These are phyloP conservation scores for Allium fistulosum DNA, from an alignment of 106 monocot species.

Conservation along the genomic window DNA sequence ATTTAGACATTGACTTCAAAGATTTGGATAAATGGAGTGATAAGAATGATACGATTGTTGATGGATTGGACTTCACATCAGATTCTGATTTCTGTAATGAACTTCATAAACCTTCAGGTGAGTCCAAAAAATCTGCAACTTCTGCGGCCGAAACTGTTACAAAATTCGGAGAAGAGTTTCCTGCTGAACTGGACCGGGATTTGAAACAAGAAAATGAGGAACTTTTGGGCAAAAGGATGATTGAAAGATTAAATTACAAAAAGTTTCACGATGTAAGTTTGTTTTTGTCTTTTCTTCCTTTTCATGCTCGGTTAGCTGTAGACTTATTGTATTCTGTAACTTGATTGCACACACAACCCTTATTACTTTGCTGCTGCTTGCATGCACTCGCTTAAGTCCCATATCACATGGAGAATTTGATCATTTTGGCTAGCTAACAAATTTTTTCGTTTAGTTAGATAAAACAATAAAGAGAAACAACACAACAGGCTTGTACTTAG, in stretches of 20 bases:
- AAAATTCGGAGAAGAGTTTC: background rate
- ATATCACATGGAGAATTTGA: too few relatives aligned
- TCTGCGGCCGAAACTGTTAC: background rate
- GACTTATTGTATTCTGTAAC: too few relatives aligned
- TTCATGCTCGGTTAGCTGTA: too few relatives aligned
- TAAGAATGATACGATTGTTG: conserved; percentile 34
- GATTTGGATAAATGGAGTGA: conserved; percentile 21
- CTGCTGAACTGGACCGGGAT: conserved; percentile 7
- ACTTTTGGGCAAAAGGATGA: conserved; percentile 32
- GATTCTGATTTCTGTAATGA: conserved; percentile 69
- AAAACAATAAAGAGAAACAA: too few relatives aligned
- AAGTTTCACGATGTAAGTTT: conserved; percentile 68
- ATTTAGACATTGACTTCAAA: conserved; percentile 60
- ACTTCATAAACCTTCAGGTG: conserved; percentile 21
- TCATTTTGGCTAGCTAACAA: too few relatives aligned
- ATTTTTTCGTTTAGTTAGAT: too few relatives aligned
- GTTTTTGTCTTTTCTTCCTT: background rate
- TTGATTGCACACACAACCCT: too few relatives aligned
- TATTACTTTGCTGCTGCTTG: too few relatives aligned
- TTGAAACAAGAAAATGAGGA: conserved; percentile 17
- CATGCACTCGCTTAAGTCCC: too few relatives aligned
- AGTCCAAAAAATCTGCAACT: conserved; percentile 19
- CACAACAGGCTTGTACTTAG: too few relatives aligned
- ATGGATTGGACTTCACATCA: conserved; percentile 85
- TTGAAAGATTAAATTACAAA: conserved; percentile 62